These are phyloP conservation scores for Drosera capensis DNA, from an alignment of 148 eudicot genomes.

Conservation along the genomic window DNA sequence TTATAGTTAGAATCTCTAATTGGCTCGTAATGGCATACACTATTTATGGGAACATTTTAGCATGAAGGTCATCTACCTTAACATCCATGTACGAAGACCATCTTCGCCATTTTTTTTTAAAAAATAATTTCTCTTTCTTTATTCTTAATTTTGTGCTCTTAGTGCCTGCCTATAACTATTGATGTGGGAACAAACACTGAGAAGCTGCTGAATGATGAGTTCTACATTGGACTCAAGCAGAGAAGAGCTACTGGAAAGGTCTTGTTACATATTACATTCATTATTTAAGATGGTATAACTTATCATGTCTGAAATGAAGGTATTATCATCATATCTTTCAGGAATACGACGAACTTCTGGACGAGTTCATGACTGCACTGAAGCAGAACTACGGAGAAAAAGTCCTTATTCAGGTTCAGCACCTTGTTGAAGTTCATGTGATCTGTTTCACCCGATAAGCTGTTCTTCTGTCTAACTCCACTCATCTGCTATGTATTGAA, in stretches of 20 bases:
- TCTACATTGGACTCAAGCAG: conserved; percentile 74
- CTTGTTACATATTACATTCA: background rate
- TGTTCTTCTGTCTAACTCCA: conserved; percentile 3
- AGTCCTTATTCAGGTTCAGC: conserved; percentile 69
- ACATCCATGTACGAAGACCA: too few relatives aligned
- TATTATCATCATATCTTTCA: conserved; percentile 9
- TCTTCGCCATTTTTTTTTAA: too few relatives aligned
- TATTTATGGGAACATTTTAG: too few relatives aligned
- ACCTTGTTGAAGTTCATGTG: background rate
- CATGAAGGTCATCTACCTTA: too few relatives aligned
- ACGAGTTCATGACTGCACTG: conserved; percentile 81
- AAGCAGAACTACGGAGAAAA: conserved; percentile 97
- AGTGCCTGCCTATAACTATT: conserved; percentile 92
- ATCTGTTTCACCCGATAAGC: background rate
- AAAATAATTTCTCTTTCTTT: too few relatives aligned
- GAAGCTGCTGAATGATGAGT: conserved; percentile 67
- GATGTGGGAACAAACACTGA: conserved; percentile 92
- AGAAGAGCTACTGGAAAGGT: conserved; percentile 86
- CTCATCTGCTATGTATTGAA: background rate
- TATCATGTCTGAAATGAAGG: background rate
- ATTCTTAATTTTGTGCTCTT: too few relatives aligned
- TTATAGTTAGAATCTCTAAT: too few relatives aligned
- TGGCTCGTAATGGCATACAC: too few relatives aligned
- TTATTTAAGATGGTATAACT: background rate
- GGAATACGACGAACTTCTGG: conserved; percentile 78